Base-by-base conservation (phyloP, 2,329 filamentous ascomycete species). In the Xylariomycetidae sp. region DNA sequence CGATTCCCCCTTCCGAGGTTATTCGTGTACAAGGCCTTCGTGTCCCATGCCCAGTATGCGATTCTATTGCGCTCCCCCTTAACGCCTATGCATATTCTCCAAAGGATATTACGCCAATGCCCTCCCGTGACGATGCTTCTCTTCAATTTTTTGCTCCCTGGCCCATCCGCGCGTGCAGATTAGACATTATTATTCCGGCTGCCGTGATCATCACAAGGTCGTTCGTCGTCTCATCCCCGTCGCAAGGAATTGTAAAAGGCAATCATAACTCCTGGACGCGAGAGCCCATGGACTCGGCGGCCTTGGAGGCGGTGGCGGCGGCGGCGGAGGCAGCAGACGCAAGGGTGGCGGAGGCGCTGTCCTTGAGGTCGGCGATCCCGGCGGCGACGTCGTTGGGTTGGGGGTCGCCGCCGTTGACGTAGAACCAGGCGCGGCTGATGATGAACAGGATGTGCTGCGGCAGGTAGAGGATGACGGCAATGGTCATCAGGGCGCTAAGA, bases 391-490 rank as follows among this genome's bases (percentile, higher is more conserved):
- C 16, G 29, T 29, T 29, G 25, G 42, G 38, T 35, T 43, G 45
- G 38, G 36, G 34, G 27, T 77, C 73, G 55, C 95, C 88, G 48
- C 92, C 92, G 45, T 82, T 81, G 60, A 87, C 85, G 70, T 98
- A 98, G 70, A 95, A 98, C 76, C 86, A 94, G 34, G 87, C 81
- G 56, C 90, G 84, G 56, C 79, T 78, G 54, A 82, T 76, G 50
- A 98, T 81, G 57, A 86, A 82, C 52, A 77, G 72, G 52, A 96
- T 67, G 65, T 96, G 90, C 54, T 93, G 83, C 9, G 92, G 92
- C 13, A 98, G 85, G 70, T 98, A 98, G 45, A 96, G 79, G 44
- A 85, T 82, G 33, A 81, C 80, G 48, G 88, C 92, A 56, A 93
- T 88, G 52, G 85, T 73, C 52, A 92, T 79, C 64, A 96, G 81